These are phyloP conservation scores for Boeremia lycopersici DNA, from an alignment of 2,329 filamentous ascomycete species.

Conservation along the genomic window DNA sequence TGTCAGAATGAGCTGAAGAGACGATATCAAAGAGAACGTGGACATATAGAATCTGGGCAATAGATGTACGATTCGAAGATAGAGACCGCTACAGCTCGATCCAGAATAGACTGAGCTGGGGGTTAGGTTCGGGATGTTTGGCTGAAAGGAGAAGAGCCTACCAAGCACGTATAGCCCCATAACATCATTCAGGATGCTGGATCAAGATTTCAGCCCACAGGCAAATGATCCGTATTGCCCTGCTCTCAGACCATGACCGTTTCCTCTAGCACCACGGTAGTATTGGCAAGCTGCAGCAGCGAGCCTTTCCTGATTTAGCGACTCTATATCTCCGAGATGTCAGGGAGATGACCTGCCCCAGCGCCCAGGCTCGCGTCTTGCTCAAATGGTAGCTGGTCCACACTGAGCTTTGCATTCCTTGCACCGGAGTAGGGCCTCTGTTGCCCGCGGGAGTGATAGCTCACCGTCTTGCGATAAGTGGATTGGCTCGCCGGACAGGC, in stretches of 20 bases:
- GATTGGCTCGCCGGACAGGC: conserved; percentile 41
- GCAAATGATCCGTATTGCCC: conserved; percentile 50
- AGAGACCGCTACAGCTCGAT: conserved; percentile 42
- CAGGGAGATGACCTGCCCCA: conserved; percentile 47
- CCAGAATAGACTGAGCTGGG: conserved; percentile 43
- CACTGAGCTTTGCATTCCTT: conserved; percentile 48
- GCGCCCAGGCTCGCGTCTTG: conserved; percentile 44
- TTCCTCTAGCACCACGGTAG: conserved; percentile 51
- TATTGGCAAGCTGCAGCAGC: conserved; percentile 56
- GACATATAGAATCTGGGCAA: conserved; percentile 34
- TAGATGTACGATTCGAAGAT: conserved; percentile 43
- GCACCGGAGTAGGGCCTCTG: conserved; percentile 40
- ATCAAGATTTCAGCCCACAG: conserved; percentile 54
- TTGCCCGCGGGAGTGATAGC: conserved; percentile 28
- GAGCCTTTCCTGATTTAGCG: conserved; percentile 50
- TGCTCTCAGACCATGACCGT: conserved; percentile 54
- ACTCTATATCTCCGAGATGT: conserved; percentile 50
- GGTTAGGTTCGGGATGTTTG: conserved; percentile 44
- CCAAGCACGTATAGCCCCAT: conserved; percentile 45
- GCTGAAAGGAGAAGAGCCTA: conserved; percentile 48
- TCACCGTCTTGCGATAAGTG: conserved; percentile 23
- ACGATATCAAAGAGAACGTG: conserved; percentile 31
- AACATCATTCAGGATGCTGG: conserved; percentile 41
- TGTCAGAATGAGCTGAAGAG: conserved; percentile 8
- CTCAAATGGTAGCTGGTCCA: conserved; percentile 44